Evolutionary conservation across 2,329 filamentous ascomycete genomes (phyloP), one percentile per base, ranked within the genome.

Genomic region (Epichloe sp.): DNA sequence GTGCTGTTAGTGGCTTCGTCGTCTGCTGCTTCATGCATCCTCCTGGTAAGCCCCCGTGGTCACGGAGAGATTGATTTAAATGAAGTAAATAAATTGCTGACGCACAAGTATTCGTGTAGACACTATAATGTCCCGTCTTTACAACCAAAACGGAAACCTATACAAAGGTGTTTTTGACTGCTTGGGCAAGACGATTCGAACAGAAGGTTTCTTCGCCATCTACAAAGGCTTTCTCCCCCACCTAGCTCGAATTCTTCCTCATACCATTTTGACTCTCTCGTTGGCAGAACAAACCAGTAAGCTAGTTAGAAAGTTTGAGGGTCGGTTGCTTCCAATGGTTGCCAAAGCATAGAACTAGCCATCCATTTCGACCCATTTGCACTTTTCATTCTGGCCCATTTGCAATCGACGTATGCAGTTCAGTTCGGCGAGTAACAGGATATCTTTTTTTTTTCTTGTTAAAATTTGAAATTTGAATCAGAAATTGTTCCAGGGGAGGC

Each of bases 181-280:
- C 66, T 70, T 97, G 54, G 80, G 79, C 65, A 90, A 95, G 71
- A 98, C 93, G 0, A 77, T 98, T 54, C 85, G 83, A 65, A 95
- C 88, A 0, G 93, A 98, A 67, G 93, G 93, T 21, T 61, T 95
- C 49, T 71, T 97, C 45, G 93, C 93, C 54, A 87, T 98, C 53
- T 98, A 98, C 76, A 98, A 98, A 75, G 93, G 93, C 53, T 96
- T 94, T 74, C 81, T 95, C 93, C 93, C 93, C 15, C 93, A 98
- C 71, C 72, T 98, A 58, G 89, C 93, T 35, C 78, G 93, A 60
- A 97, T 98, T 62, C 71, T 98, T 62, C 93, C 93, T 44, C 93
- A 98, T 67, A 98, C 93, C 40, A 89, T 97, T 64, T 71, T 97
- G 58, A 98, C 91, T 1, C 78, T 98, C 58, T 93, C 83, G 56